These are phyloP conservation scores for Pseudogymnoascus sp. DNA, from an alignment of 2,329 filamentous ascomycete genomes.

Conservation along the genomic window DNA sequence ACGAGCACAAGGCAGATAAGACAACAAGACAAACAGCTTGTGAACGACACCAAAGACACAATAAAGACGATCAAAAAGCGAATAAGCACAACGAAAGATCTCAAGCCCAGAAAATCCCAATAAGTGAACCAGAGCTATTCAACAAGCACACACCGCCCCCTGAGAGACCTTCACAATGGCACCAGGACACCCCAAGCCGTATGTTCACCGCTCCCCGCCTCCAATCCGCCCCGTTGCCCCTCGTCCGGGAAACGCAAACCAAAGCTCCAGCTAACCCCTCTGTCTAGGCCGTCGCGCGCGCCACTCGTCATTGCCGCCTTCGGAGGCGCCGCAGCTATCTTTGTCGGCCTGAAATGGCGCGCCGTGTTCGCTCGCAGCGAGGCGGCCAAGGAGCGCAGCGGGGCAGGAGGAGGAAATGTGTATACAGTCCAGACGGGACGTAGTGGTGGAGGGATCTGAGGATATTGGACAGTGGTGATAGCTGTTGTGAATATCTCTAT, in stretches of 20 bases:
- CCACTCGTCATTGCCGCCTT: constrained; percentile 23
- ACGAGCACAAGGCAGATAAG: background rate
- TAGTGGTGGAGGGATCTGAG: constrained; percentile 20
- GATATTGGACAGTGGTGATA: background rate
- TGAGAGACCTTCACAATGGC: background rate
- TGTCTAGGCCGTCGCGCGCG: constrained; percentile 20
- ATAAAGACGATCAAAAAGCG: background rate
- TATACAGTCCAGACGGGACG: constrained; percentile 23
- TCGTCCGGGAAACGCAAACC: background rate
- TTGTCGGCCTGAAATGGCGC: constrained; percentile 26
- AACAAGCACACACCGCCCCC: constrained; percentile 2
- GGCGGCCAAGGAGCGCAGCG: constrained; percentile 24
- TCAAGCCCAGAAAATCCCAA: background rate
- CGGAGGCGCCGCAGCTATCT: constrained; percentile 21
- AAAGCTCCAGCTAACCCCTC: background rate
- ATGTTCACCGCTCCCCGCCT: background rate
- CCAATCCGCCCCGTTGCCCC: background rate
- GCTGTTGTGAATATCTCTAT: background rate
- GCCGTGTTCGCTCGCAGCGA: constrained; percentile 26
- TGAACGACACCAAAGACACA: background rate
- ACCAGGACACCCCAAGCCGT: constrained; percentile 1
- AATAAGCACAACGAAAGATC: background rate
- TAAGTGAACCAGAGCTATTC: background rate
- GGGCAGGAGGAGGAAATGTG: constrained; percentile 18
- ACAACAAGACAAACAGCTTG: background rate